These are phyloP conservation scores for Hypoxylon sp. DNA, from an alignment of 2,329 filamentous ascomycete genomes.

Conservation along the genomic window DNA sequence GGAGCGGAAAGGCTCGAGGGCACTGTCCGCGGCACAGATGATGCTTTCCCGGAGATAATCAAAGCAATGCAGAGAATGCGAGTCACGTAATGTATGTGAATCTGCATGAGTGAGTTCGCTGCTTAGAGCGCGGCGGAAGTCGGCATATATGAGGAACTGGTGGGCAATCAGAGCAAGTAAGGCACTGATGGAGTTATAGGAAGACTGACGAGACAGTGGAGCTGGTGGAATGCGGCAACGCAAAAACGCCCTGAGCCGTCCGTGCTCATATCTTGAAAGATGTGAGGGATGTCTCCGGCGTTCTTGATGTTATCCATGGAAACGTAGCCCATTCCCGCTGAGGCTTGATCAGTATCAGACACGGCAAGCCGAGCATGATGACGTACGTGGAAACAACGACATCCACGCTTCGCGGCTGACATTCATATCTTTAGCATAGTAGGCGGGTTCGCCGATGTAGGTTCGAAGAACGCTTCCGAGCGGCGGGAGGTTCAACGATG, in stretches of 20 bases:
- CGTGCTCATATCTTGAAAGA: conserved; percentile 12
- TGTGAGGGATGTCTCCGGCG: conserved; percentile 4
- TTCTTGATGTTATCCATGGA: conserved; percentile 6
- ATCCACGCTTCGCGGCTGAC: conserved; percentile 4
- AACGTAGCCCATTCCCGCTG: conserved; percentile 10
- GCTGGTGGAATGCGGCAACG: conserved; percentile 16
- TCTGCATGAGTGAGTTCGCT: neutral
- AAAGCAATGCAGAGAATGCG: conserved; percentile 12
- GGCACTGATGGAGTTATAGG: neutral
- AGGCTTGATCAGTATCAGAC: neutral
- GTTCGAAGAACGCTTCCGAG: conserved; percentile 10
- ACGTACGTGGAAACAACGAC: conserved; percentile 7
- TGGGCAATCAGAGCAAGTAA: neutral
- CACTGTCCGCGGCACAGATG: conserved; percentile 8
- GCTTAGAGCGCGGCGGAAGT: neutral
- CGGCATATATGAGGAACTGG: conserved; percentile 9
- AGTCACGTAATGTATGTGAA: neutral
- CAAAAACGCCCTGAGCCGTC: conserved; percentile 8
- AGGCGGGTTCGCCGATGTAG: conserved; percentile 11
- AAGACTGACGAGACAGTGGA: conserved; percentile 11
- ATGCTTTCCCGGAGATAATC: conserved; percentile 13
- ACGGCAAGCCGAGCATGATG: neutral
- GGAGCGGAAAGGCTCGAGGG: conserved; percentile 13
- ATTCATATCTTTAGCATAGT: conserved; percentile 12
- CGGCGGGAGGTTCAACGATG: conserved; percentile 5